Conservation (phyloP, 768 basidiomycete genomes). For the Podaxis sp. region DNA sequence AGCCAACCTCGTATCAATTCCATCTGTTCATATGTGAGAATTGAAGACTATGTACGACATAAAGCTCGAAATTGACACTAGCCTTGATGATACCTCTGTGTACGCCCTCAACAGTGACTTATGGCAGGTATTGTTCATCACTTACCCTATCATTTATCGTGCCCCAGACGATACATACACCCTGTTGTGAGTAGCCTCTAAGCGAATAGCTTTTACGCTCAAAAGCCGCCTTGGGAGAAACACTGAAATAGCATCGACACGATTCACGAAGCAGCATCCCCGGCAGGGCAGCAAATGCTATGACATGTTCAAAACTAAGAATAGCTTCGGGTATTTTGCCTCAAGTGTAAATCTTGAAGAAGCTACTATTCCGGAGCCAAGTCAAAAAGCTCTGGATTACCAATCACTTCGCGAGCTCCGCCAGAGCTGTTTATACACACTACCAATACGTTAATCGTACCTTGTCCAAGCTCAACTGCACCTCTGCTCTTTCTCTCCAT, state of each 20-base stretch:
- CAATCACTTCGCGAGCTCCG: constrained; percentile 20
- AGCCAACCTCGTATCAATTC: not conserved
- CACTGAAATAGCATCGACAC: not conserved
- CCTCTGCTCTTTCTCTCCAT: not conserved
- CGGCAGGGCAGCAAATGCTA: not conserved
- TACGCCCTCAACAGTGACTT: constrained; percentile 17
- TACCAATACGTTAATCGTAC: constrained; percentile 21
- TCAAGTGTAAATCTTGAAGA: not conserved
- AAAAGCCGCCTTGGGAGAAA: constrained; percentile 18
- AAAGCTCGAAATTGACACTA: constrained; percentile 22
- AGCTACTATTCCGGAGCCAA: not conserved
- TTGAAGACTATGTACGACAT: constrained; percentile 17
- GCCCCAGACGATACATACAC: constrained; percentile 23
- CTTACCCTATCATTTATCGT: constrained; percentile 19
- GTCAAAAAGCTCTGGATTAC: not conserved
- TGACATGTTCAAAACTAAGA: not conserved
- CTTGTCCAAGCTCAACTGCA: constrained; percentile 23
- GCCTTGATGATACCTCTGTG: constrained; percentile 21
- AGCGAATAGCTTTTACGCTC: constrained; percentile 23
- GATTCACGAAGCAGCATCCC: not conserved
- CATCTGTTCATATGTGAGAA: not conserved
- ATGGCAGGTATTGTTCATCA: constrained; percentile 17
- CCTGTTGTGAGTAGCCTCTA: constrained; percentile 18
- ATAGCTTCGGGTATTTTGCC: not conserved
- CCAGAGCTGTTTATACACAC: constrained; percentile 18